Conservation (phyloP, 1,284 basidiomycete genomes). For the Exobasidium rhododendri region DNA sequence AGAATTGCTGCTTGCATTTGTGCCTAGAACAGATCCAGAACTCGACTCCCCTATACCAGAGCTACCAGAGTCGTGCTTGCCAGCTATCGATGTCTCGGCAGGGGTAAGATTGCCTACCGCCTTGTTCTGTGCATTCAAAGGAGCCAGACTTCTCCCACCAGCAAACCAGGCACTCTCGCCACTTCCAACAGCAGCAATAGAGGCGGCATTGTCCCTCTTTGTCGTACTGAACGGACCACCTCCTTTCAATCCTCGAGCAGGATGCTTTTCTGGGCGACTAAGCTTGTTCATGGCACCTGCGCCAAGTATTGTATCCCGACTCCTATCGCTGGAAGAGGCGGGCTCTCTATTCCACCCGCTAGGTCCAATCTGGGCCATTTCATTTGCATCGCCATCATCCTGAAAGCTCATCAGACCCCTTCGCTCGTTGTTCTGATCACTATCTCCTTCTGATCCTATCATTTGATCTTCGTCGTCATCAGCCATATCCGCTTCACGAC, state of each 20-base stretch:
- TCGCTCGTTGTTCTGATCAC: slow-evolving; percentile 24
- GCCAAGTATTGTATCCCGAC: slow-evolving; percentile 6
- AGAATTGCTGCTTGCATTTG: slow-evolving; percentile 33
- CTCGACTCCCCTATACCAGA: neutral
- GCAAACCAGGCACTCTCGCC: slow-evolving; percentile 3
- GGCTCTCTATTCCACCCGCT: neutral
- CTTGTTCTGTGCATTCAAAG: neutral
- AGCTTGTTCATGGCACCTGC: too few species aligned
- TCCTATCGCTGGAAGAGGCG: slow-evolving; percentile 11
- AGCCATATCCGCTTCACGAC: slow-evolving; percentile 3
- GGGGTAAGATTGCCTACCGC: neutral
- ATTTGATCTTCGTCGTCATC: neutral
- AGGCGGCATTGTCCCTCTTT: neutral
- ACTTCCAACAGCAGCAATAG: neutral
- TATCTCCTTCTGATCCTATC: slow-evolving; percentile 21
- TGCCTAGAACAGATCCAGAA: slow-evolving; percentile 10
- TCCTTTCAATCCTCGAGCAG: neutral
- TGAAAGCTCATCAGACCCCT: slow-evolving; percentile 27
- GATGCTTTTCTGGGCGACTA: neutral
- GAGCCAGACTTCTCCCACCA: neutral
- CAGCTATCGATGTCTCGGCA: neutral
- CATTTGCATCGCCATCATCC: slow-evolving; percentile 10
- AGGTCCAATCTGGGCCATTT: slow-evolving; percentile 14
- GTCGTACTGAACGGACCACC: slow-evolving; percentile 4
- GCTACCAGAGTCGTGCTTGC: neutral